Conservation (phyloP, 768 basidiomycete species). For the Boletus vinaceobasis region DNA sequence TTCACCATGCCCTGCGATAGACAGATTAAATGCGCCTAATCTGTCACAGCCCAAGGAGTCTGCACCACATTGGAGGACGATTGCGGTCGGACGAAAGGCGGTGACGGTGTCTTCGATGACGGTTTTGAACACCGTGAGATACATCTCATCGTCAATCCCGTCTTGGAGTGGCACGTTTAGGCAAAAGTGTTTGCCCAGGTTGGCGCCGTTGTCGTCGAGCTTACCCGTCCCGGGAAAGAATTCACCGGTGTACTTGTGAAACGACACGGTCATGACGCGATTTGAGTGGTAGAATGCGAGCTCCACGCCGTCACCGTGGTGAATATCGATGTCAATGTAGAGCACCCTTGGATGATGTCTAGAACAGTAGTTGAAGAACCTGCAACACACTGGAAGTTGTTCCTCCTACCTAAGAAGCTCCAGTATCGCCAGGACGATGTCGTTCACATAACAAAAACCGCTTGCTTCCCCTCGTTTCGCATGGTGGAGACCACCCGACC, state of each 20-base stretch:
- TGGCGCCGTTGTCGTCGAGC: conserved; percentile 85
- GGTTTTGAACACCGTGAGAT: conserved; percentile 91
- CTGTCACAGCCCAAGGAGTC: conserved; percentile 95
- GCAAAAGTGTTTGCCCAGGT: conserved; percentile 90
- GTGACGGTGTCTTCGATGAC: conserved; percentile 93
- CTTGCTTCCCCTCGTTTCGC: conserved; percentile 98
- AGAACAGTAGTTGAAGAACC: neutral
- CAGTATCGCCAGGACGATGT: conserved; percentile 91
- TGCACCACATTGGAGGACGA: conserved; percentile 96
- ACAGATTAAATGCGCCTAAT: conserved; percentile 95
- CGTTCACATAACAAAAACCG: conserved; percentile 98
- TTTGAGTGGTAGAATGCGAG: conserved; percentile 97
- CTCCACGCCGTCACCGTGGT: conserved; percentile 98
- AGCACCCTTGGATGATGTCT: conserved; percentile 93
- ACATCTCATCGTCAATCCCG: conserved; percentile 97
- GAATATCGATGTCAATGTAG: conserved; percentile 99
- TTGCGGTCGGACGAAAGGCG: conserved; percentile 81
- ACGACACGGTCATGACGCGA: conserved; percentile 98
- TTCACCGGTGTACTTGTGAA: conserved; percentile 98
- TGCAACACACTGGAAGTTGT: neutral
- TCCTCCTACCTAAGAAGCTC: conserved; percentile 75
- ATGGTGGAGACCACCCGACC: conserved; percentile 98
- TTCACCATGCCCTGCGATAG: conserved; percentile 96
- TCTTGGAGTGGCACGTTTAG: conserved; percentile 94
- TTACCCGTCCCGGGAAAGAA: conserved; percentile 99